Base-by-base conservation (phyloP, 768 basidiomycete genomes). In the Mycena polygramma region DNA sequence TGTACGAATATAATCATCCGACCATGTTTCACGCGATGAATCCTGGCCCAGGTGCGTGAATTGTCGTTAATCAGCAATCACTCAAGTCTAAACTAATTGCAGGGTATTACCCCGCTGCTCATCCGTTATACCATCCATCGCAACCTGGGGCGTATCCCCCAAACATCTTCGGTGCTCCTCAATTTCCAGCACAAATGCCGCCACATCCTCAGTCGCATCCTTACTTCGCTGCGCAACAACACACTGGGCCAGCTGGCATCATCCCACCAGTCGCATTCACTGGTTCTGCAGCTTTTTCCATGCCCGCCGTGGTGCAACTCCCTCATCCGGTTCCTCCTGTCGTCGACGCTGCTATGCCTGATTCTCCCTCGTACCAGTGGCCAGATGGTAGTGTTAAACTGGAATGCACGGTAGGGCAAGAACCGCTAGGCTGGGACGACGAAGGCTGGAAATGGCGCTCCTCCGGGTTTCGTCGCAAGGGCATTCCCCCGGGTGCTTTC, bases 391-490 rank as follows among this genome's bases (percentile, higher is more conserved):
- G 52, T 19, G 36, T 62, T 36, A 62, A 62, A 62, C 26, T 62
- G 2, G 61, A 62, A 24, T 62, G 61, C 19, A 62, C 61, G 0
- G 49, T 30, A 14, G 61, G 61, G 20, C 61, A 62, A 11, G 61
- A 62, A 24, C 48, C 61, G 9, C 0, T 41, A 0, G 61, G 61
- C 35, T 62, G 61, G 61, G 61, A 62, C 20, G 51, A 62, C 36
- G 22, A 62, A 52, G 61, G 61, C 20, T 67, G 65, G 58, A 48
- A 8, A 26, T 60, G 65, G 49, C 57, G 65, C 19, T 64, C 63
- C 4, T 37, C 52, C 5, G 63, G 63, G 2, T 0, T 36, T 24
- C 63, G 63, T 30, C 41, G 53, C 54, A 8, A 46, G 8, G 53
- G 52, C 15, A 19, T 57, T n/a, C 63, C 52, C 3, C 4, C 53